Evolutionary conservation across 1,284 basidiomycete genomes (phyloP), one percentile per base, ranked within the genome.

Genomic region (Athelia sp.): DNA sequence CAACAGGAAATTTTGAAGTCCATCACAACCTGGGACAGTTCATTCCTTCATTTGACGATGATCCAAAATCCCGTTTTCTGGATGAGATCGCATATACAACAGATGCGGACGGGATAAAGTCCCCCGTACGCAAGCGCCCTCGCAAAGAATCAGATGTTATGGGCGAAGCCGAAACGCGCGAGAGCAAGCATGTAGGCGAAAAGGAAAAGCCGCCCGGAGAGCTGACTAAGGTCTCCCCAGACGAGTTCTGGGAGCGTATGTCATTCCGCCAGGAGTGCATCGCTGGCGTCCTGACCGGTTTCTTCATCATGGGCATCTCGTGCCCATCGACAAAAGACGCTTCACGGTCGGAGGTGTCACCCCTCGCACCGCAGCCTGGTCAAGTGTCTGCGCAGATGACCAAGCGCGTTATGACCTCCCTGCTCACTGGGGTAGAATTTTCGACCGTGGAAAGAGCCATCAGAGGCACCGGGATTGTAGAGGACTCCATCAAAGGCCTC

Each of bases 231-330:
- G 83, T 87, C 53, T 64, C 71, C 0, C 62, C 79, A 24, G 86
- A 85, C 46, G 93, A 96, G 62, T 98, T 94, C 67, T 96, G 93
- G 90, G 92, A 94, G 66, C 77, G 92, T 14, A 93, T 98, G 87
- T 92, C 87, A 22, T 95, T 90, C 68, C 78, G 94, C 29, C 94
- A 97, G 62, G 94, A 98, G 65, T 97, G 94, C 62, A 79, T 87
- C 42, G 74, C 84, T 54, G 76, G 93, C 2, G 88, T 90, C 3
- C 77, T 95, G 13, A 95, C 92, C 1, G 93, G 89, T 0, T 98
- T 98, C 71, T 96, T 97, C 64, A 78, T 81, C 15, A 64, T 91
- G 52, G 73, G 72, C 26, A 65, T 78, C 54, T 70, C 73, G 43
- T 67, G 56, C 50, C 50, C 54, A 8, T 36, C 48, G 4, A 48